Conservation (phyloP, 805 yeast species). For the Tetrapisispora arboricola region DNA sequence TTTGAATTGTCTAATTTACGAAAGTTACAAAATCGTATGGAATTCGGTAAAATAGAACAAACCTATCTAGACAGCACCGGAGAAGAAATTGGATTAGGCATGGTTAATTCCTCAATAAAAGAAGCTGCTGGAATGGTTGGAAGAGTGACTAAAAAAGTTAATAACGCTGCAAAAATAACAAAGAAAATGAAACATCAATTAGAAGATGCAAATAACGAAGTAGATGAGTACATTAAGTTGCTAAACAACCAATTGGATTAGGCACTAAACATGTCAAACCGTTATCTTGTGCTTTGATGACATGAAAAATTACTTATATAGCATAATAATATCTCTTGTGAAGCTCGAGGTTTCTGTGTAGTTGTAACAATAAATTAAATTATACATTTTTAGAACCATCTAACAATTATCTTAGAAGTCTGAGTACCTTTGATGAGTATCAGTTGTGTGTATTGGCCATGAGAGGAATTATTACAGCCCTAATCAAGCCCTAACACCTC, state of each 20-base stretch:
- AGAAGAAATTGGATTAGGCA: conserved; percentile 75
- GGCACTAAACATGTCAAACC: too few relatives aligned
- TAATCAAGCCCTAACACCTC: neutral
- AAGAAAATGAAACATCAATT: conserved; percentile 49
- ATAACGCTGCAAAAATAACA: conserved; percentile 48
- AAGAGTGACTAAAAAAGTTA: conserved; percentile 29
- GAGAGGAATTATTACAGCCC: too few relatives aligned
- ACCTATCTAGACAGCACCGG: conserved; percentile 56
- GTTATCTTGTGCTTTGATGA: too few relatives aligned
- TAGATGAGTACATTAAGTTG: conserved; percentile 9
- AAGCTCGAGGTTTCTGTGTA: too few relatives aligned
- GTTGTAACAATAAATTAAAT: too few relatives aligned
- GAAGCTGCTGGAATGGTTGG: conserved; percentile 16
- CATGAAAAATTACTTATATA: too few relatives aligned
- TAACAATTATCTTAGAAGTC: too few relatives aligned
- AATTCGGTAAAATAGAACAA: conserved; percentile 67
- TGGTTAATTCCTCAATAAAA: conserved; percentile 33
- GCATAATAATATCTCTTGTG: too few relatives aligned
- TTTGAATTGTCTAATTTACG: conserved; percentile 72
- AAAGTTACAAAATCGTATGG: conserved; percentile 75
- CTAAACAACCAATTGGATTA: neutral
- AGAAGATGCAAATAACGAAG: conserved; percentile 15
- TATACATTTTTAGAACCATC: too few relatives aligned
- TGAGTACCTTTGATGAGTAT: too few relatives aligned
- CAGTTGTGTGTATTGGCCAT: too few relatives aligned